Evolutionary conservation across 352 stramenopile species (phyloP), one percentile per base, ranked within the genome.

Genomic region (Pythium aquatile): DNA sequence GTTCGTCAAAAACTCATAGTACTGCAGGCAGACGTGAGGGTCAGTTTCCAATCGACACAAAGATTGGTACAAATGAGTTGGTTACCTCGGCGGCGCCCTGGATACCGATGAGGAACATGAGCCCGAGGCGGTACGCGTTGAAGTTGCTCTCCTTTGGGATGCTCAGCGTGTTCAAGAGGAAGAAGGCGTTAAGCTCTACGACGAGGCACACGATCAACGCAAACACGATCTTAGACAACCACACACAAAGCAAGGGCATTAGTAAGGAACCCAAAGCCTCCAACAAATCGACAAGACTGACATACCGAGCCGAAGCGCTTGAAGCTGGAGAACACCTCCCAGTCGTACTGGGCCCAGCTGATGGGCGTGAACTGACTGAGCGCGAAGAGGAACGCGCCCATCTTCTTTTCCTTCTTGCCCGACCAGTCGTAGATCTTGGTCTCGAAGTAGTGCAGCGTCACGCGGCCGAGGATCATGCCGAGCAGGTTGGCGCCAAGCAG

Each of bases 181-280:
- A 97, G 73, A 98, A 98, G 13, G 92, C 93, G 73, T 98, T 98
- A 29, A 98, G 73, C 72, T 98, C 93, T 2, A 88, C 88, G 10
- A 96, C 61, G 1, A 94, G 69, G 58, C 83, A 92, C 65, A 97
- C 71, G n/a, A 96, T 65, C 51, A 98, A 73, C 0, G 89, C 80
- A 48, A 97, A 88, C 20, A 97, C 59, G 46, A 96, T 79, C 65
- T 24, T 90, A 75, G 37, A 49, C 26, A 44, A 16, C 7, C 7
- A 57, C 29, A 46, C 32, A 56, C 30, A 47, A 24, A 24, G 20
- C 20, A 24, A 24, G 20, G 20, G 20, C 20, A 24, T 24, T 24
- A 24, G 20, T 24, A 24, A 24, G 20, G 20, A 24, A 24, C 20
- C 20, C 20, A 24, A 1, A 24, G 20, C 20, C 20, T 24, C 20